phyloP scores from a whole-genome alignment of 169 alveolate genomes.

The Cryptosporidium parvum region DNA sequence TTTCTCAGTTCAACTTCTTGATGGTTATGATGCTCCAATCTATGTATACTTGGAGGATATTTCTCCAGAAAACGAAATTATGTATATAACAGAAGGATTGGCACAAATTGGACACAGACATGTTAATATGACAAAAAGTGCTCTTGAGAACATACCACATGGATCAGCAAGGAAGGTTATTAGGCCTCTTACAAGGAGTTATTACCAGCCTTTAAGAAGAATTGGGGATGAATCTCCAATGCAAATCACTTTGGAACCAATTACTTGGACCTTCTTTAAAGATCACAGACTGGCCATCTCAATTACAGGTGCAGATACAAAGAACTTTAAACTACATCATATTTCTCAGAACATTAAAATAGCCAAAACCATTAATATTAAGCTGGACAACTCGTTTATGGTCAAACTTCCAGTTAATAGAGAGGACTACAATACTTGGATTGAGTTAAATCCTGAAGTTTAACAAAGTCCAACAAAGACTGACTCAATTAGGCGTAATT shows the following conservation, averaged over 20 bases:
- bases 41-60: constrained; percentile 80
- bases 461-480: background rate
- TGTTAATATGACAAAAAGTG: constrained; percentile 67
- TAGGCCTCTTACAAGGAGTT: constrained; percentile 54
- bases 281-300: constrained; percentile 78
- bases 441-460: constrained; percentile 36
- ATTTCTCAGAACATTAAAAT: constrained; percentile 57
- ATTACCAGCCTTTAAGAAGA: constrained; percentile 31
- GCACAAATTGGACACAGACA: constrained; percentile 76
- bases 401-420: constrained; percentile 53
- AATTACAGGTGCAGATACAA: constrained; percentile 79
- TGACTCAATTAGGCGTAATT: background rate
- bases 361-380: constrained; percentile 62
- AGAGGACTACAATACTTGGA: constrained; percentile 49
- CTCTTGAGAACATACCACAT: constrained; percentile 63
- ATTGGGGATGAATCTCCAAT: constrained; percentile 75
- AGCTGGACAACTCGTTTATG: constrained; percentile 48
- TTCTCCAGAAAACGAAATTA: constrained; percentile 54
- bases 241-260: constrained; percentile 78
- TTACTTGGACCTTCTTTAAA: constrained; percentile 78
- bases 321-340: constrained; percentile 76
- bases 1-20: constrained; percentile 66
- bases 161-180: constrained; percentile 72
- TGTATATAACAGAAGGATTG: constrained; percentile 79
- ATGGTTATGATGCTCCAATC: constrained; percentile 78